Evolutionary conservation across 495 filamentous ascomycete genomes (phyloP).

Genomic region (Penicillium subrubescens): DNA sequence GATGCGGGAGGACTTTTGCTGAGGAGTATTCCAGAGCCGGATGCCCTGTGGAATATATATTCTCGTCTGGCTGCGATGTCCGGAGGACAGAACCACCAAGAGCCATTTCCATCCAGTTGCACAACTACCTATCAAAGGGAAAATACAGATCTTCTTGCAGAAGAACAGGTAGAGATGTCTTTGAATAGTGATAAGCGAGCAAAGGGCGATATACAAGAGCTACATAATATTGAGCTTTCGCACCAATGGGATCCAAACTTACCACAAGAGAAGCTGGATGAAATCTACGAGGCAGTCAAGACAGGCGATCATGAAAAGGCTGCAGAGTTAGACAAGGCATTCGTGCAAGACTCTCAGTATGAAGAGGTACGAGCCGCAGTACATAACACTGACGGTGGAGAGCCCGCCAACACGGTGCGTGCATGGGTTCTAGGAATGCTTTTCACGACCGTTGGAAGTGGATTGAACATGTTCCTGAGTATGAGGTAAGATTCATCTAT

Average conservation of each 20-base stretch:
- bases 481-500: slow-evolving; percentile 16
- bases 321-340: slow-evolving; percentile 16
- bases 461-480: slow-evolving; percentile 28
- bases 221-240: slow-evolving; percentile 12
- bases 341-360: slow-evolving; percentile 24
- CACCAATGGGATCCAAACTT: slow-evolving; percentile 28
- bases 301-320: slow-evolving; percentile 24
- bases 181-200: slow-evolving; percentile 4
- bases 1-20: too few relatives aligned
- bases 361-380: slow-evolving; percentile 27
- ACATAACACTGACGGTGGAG: slow-evolving; percentile 21
- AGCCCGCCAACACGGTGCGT: slow-evolving; percentile 23
- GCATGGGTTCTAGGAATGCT: slow-evolving; percentile 24
- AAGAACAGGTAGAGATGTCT: not conserved
- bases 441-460: slow-evolving; percentile 24
- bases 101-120: not conserved
- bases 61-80: too few relatives aligned
- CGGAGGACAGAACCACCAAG: not conserved
- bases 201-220: slow-evolving; percentile 5
- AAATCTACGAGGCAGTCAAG: slow-evolving; percentile 17
- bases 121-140: not conserved
- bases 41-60: not conserved
- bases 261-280: slow-evolving; percentile 21
- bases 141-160: slow-evolving; percentile 1
- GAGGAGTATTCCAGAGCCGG: too few relatives aligned